Evolutionary conservation across 768 basidiomycete species (phyloP).

Genomic region (Naganishia antarctica): DNA sequence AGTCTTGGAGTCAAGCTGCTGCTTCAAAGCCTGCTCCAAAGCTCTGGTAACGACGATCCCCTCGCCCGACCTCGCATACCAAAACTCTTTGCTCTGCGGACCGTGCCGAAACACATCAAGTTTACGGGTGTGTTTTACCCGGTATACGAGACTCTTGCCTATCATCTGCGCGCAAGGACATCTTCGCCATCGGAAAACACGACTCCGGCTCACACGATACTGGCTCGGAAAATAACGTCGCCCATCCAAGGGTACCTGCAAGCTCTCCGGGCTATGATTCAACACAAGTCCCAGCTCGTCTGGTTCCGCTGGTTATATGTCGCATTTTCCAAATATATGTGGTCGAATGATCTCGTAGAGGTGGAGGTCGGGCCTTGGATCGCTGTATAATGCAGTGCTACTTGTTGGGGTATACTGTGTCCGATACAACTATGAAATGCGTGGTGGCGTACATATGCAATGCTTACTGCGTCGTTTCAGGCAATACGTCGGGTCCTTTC

Average conservation of each 20-base stretch:
- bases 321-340: constrained; percentile 78
- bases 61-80: not conserved
- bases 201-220: not conserved
- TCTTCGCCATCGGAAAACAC: not conserved
- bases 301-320: constrained; percentile 90
- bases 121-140: constrained; percentile 37
- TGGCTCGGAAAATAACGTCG: constrained; percentile 54
- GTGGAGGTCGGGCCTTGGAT: not conserved
- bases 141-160: not conserved
- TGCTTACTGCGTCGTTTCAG: not conserved
- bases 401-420: not conserved
- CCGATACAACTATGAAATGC: not conserved
- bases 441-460: not conserved
- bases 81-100: constrained; percentile 24
- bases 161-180: not conserved
- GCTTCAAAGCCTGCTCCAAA: constrained; percentile 37
- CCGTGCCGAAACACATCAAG: constrained; percentile 35
- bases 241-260: constrained; percentile 57
- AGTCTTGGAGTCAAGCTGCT: constrained; percentile 56
- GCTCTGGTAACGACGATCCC: not conserved
- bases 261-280: constrained; percentile 64
- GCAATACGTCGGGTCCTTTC: not conserved
- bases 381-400: not conserved
- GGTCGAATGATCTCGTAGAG: constrained; percentile 74
- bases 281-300: constrained; percentile 69